Base-by-base conservation (phyloP, 2,329 filamentous ascomycete species). In the Ilyonectria sp. region DNA sequence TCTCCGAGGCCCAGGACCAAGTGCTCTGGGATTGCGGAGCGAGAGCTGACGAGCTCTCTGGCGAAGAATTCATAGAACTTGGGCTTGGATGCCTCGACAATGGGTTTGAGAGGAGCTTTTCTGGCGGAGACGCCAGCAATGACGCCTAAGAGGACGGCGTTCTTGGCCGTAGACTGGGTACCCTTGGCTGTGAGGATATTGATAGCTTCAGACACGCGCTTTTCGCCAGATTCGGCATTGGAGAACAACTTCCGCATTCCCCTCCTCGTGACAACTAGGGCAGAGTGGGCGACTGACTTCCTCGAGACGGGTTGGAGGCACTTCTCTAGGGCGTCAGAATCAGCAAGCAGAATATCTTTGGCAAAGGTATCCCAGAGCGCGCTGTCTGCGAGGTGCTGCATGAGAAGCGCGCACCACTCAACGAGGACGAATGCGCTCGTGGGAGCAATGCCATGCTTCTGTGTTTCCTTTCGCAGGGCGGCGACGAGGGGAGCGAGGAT, bases 41-140 rank as follows among this genome's bases (percentile, higher is more conserved):
- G 91, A 13, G 95, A 97, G 31, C 92, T 92, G 68, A 98, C 84
- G 53, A 98, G 88, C 76, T 98, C 95, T 72, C 96, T 91, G 15
- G 89, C 87, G 79, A 97, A 98, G 79, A 95, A 99, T 7, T 90
- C 85, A 79, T 94, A 91, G 78, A 95, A 93, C 57, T 92, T 86
- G 49, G 89, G 83, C 82, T 95, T 97, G 66, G 89, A 85, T 2
- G 73, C 67, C 64, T 90, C 87, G 55, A 98, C 79, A 33, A 90
- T 80, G 6, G 88, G 81, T 75, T 90, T 92, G 55, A 90, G 86
- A 67, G 87, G 81, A 3, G 88, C 82, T 60, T 95, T 87, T 60
- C 95, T 91, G 46, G 92, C 90, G 77, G 92, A 94, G 9, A 98
- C 95, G 6, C 95, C 95, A 50, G 94, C 94, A 71, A 99, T 88